Evolutionary conservation across 2,329 filamentous ascomycete species (phyloP).

Genomic region (Fusarium paranaense): DNA sequence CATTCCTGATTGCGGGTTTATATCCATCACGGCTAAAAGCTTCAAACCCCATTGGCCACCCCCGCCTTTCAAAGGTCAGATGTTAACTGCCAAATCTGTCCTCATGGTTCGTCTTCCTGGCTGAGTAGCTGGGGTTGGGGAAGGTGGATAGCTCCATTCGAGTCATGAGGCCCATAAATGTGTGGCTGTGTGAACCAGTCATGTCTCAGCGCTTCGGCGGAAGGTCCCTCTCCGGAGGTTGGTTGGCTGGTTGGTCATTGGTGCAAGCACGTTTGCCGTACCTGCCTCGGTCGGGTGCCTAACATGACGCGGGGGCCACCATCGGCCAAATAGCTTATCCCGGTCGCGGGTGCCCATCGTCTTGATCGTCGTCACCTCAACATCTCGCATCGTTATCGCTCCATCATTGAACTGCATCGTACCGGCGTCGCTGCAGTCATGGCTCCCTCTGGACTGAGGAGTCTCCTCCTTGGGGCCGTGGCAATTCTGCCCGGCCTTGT

Average conservation of each 20-base stretch:
- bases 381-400: conserved; percentile 27
- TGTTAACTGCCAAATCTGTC: conserved; percentile 5
- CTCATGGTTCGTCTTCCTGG: conserved; percentile 20
- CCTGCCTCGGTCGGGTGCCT: conserved; percentile 36
- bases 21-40: neutral
- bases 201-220: neutral
- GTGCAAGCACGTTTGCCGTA: conserved; percentile 21
- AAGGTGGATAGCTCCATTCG: conserved; percentile 13
- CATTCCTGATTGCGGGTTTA: neutral
- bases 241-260: conserved; percentile 3
- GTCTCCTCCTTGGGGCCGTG: conserved; percentile 55
- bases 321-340: conserved; percentile 42
- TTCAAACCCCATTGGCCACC: conserved; percentile 16
- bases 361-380: conserved; percentile 27
- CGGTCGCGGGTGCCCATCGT: conserved; percentile 31
- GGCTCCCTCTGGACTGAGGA: conserved; percentile 53
- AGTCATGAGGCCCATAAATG: conserved; percentile 33
- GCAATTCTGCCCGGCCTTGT: conserved; percentile 54
- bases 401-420: conserved; percentile 33
- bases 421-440: conserved; percentile 49
- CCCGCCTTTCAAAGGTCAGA: conserved; percentile 13
- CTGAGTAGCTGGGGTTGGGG: conserved; percentile 5
- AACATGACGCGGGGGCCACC: conserved; percentile 42
- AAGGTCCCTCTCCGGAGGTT: neutral
- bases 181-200: conserved; percentile 25